Evolutionary conservation across 2,329 filamentous ascomycete genomes (phyloP).

Genomic region (Colletotrichum liaoningense): DNA sequence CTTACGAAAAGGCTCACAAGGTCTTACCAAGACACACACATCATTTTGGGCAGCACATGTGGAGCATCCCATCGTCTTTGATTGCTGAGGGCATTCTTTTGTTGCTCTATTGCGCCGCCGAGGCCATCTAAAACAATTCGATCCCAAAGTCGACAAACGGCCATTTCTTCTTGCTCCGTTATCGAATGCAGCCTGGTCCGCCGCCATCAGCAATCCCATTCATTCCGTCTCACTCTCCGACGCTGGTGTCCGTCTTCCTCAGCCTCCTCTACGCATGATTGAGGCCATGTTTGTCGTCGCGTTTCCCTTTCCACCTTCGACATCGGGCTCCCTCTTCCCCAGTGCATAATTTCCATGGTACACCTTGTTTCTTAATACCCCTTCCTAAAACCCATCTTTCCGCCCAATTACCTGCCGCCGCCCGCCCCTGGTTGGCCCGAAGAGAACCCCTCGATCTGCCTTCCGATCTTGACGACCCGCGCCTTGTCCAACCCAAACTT

Average conservation of each 20-base stretch:
- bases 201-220: neutral
- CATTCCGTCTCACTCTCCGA: constrained; percentile 9
- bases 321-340: constrained; percentile 25
- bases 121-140: constrained; percentile 5
- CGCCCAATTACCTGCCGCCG: constrained; percentile 10
- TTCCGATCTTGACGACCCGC: constrained; percentile 12
- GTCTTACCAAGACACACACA: constrained; percentile 7
- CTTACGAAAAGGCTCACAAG: neutral
- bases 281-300: constrained; percentile 32
- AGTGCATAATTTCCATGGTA: constrained; percentile 33
- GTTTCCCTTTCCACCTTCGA: constrained; percentile 30
- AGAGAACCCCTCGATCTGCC: constrained; percentile 28
- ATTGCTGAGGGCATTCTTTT: constrained; percentile 22
- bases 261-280: constrained; percentile 32
- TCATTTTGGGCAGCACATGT: constrained; percentile 10
- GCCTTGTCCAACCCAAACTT: constrained; percentile 21
- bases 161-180: constrained; percentile 5
- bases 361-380: constrained; percentile 14
- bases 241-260: constrained; percentile 10
- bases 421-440: constrained; percentile 17
- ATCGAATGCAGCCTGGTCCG: constrained; percentile 9
- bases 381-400: constrained; percentile 21
- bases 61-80: neutral
- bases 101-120: constrained; percentile 14
- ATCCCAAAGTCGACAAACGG: constrained; percentile 3